Percentiles rank a stretch among this genome's conserved stretches.
These are phyloP conservation scores for Arctium minus DNA, from an alignment of 129 eudicot genomes.

Conservation along the genomic window DNA sequence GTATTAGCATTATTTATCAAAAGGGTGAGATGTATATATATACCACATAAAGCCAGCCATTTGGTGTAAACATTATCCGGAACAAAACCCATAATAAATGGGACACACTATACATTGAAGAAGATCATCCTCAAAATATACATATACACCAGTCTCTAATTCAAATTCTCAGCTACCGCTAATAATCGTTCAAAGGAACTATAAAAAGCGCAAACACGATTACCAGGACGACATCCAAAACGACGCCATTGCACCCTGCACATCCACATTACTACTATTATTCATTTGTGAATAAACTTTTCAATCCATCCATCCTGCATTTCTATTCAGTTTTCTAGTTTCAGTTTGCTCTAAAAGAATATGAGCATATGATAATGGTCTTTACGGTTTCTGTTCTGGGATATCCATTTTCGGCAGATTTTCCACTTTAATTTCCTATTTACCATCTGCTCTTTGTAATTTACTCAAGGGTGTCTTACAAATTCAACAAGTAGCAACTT, in stretches of 20 bases:
- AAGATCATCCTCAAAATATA: conserved; percentile 37
- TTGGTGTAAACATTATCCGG: neutral
- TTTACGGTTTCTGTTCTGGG: neutral
- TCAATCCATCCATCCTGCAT: neutral
- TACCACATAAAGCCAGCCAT: neutral
- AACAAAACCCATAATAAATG: conserved; percentile 13
- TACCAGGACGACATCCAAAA: conserved; percentile 41
- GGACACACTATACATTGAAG: conserved; percentile 41
- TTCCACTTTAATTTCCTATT: neutral
- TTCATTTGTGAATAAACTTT: neutral
- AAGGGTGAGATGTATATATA: neutral
- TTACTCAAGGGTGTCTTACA: neutral
- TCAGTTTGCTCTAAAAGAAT: neutral
- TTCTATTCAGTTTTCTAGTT: neutral
- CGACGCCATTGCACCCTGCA: conserved; percentile 51
- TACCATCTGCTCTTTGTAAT: neutral
- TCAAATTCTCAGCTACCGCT: conserved; percentile 29
- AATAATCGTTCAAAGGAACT: conserved; percentile 31
- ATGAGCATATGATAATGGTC: neutral
- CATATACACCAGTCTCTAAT: conserved; percentile 37
- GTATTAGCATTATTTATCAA: too few relatives aligned
- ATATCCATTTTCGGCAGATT: neutral
- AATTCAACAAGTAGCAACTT: neutral
- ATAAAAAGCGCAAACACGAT: conserved; percentile 44
- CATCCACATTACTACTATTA: neutral